These are phyloP conservation scores for Phlebiopsis flavidoalba DNA, from an alignment of 768 basidiomycete species.

Conservation along the genomic window DNA sequence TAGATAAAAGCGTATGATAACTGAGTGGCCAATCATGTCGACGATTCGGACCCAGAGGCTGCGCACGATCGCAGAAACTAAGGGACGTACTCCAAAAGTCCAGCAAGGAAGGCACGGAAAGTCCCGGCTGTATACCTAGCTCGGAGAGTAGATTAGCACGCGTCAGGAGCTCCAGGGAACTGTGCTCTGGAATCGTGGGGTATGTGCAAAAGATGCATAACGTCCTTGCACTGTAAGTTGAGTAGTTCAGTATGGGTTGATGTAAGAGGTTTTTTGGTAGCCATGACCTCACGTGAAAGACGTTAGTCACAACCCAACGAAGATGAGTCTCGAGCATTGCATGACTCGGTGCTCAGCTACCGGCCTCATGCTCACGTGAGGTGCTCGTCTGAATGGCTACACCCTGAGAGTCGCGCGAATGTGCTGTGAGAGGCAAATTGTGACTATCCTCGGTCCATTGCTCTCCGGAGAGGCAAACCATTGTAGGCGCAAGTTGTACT, in stretches of 20 bases:
- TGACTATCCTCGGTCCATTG: slow-evolving; percentile 44
- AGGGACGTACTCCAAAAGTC: slow-evolving; percentile 67
- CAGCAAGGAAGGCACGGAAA: slow-evolving; percentile 26
- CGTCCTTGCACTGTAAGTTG: slow-evolving; percentile 40
- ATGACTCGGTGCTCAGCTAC: slow-evolving; percentile 20
- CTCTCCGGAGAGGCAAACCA: slow-evolving; percentile 24
- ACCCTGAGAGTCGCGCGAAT: neutral
- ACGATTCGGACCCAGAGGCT: neutral
- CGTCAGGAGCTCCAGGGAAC: slow-evolving; percentile 52
- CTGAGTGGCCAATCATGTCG: neutral
- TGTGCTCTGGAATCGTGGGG: slow-evolving; percentile 71
- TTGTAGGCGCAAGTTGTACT: slow-evolving; percentile 13
- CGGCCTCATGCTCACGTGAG: slow-evolving; percentile 12
- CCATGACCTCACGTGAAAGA: slow-evolving; percentile 47
- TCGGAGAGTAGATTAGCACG: slow-evolving; percentile 38
- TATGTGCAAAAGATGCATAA: slow-evolving; percentile 62
- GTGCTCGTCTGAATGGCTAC: neutral
- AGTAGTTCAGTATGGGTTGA: neutral
- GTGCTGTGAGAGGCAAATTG: slow-evolving; percentile 17
- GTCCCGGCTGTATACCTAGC: slow-evolving; percentile 7
- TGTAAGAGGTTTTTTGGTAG: neutral
- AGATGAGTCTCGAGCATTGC: slow-evolving; percentile 32
- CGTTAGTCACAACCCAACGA: slow-evolving; percentile 51
- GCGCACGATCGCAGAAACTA: slow-evolving; percentile 6
- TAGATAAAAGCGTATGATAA: neutral